phyloP scores from a whole-genome alignment of 352 stramenopile genomes.

The Globisporangium carolinianum region DNA sequence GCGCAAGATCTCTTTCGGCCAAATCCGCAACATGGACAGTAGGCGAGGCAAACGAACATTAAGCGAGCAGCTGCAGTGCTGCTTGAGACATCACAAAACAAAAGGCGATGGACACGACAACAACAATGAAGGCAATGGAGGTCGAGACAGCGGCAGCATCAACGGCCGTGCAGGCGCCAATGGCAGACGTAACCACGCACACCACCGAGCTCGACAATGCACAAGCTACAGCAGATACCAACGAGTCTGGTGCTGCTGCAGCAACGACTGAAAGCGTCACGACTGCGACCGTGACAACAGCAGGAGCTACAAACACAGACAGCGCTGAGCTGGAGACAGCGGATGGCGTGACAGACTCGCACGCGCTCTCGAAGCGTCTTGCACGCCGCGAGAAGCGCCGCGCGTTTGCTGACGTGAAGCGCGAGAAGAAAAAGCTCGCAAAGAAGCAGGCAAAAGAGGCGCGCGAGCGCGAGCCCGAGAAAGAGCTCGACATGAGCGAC shows the following conservation, averaged over 20 bases:
- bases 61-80: not conserved
- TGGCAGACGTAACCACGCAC: not conserved
- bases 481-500: slow-evolving; percentile 75
- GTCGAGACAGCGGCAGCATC: not conserved
- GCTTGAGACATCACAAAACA: not conserved
- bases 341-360: not conserved
- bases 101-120: not conserved
- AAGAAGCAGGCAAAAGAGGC: slow-evolving; percentile 35
- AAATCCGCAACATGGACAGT: not conserved
- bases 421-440: slow-evolving; percentile 82
- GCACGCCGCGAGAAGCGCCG: slow-evolving; percentile 56
- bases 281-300: not conserved
- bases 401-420: slow-evolving; percentile 69
- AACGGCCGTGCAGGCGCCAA: not conserved
- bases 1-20: too few species aligned
- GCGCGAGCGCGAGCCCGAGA: slow-evolving; percentile 20
- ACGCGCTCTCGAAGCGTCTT: slow-evolving; percentile 38
- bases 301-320: not conserved
- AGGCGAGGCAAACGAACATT: not conserved
- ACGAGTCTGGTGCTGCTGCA: not conserved
- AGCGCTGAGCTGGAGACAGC: slow-evolving; percentile 2
- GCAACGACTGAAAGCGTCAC: too few species aligned
- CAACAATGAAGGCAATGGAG: not conserved
- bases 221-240: not conserved
- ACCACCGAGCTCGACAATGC: too few species aligned